These are phyloP conservation scores for Phytophthora pistaciae DNA, from an alignment of 352 stramenopile species.

Conservation along the genomic window DNA sequence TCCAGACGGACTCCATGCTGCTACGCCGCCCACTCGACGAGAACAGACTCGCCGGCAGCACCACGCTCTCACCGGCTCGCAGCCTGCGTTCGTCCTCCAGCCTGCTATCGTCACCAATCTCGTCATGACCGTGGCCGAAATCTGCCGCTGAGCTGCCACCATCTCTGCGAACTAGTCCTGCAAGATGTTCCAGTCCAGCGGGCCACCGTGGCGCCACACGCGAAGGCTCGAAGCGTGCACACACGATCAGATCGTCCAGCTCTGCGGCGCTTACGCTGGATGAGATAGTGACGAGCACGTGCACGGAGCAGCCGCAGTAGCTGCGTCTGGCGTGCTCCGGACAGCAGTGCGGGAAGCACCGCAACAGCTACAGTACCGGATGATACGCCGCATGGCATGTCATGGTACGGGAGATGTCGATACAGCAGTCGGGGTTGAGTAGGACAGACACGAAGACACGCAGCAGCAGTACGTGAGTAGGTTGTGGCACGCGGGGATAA, in stretches of 20 bases:
- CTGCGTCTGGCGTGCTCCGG: constrained; percentile 31
- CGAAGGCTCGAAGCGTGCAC: constrained; percentile 36
- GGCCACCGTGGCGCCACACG: constrained; percentile 11
- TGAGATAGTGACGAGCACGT: constrained; percentile 34
- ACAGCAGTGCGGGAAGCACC: constrained; percentile 51
- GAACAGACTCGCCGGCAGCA: background rate
- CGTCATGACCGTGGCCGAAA: background rate
- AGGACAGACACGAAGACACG: background rate
- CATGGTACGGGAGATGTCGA: background rate
- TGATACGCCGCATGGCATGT: background rate
- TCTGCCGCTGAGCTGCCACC: background rate
- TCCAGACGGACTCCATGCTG: constrained; percentile 23
- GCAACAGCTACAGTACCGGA: constrained; percentile 6
- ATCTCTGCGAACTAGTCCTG: background rate
- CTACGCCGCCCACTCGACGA: background rate
- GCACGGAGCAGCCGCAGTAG: constrained; percentile 47
- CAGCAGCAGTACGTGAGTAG: background rate
- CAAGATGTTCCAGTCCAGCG: background rate
- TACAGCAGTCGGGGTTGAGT: background rate
- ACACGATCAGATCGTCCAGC: constrained; percentile 27
- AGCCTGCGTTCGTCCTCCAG: background rate
- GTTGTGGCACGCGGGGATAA: background rate
- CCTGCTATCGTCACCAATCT: background rate
- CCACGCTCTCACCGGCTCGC: background rate
- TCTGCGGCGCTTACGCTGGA: background rate